A percentile compares a stretch with the other conserved stretches of the same genome.
Evolutionary conservation across 805 yeast species (phyloP).

Genomic region (Brettanomyces custersianus): DNA sequence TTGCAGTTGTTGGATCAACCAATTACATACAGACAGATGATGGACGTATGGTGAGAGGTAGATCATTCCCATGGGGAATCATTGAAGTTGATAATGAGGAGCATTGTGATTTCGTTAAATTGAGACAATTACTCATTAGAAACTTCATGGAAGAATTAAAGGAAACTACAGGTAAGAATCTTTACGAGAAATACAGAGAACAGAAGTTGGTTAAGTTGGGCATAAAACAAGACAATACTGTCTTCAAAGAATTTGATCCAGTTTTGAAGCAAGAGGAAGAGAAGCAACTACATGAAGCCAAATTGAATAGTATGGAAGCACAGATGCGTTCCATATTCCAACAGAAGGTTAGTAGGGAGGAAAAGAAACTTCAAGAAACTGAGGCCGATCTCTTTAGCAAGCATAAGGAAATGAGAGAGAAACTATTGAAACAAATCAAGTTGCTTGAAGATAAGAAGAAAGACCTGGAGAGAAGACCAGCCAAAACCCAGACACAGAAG

Average conservation of each 20-base stretch:
- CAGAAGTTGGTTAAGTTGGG: constrained; percentile 76
- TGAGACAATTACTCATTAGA: constrained; percentile 82
- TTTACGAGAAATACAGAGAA: constrained; percentile 87
- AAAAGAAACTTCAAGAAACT: constrained; percentile 90
- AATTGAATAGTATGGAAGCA: constrained; percentile 85
- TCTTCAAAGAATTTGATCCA: constrained; percentile 94
- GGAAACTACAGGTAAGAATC: constrained; percentile 64
- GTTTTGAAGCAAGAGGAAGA: constrained; percentile 89
- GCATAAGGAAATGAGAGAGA: constrained; percentile 96
- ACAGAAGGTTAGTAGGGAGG: constrained; percentile 93
- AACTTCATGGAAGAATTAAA: constrained; percentile 90
- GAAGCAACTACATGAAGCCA: constrained; percentile 85
- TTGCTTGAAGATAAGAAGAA: constrained; percentile 86
- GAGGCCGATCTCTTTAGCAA: constrained; percentile 93
- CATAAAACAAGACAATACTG: constrained; percentile 82
- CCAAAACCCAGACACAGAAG: constrained; percentile 31
- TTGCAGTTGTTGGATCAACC: constrained; percentile 91
- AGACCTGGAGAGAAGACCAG: constrained; percentile 56
- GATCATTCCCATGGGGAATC: constrained; percentile 95
- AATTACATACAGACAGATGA: constrained; percentile 56
- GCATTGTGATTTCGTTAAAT: constrained; percentile 84
- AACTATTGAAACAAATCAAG: constrained; percentile 77
- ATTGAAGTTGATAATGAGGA: constrained; percentile 92
- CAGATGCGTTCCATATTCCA: constrained; percentile 97
- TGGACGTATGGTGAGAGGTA: constrained; percentile 80